A percentile compares a stretch with the other conserved stretches of the same genome.
These are phyloP conservation scores for Gossypium laxum DNA, from an alignment of 441 rosid genomes.

Conservation along the genomic window DNA sequence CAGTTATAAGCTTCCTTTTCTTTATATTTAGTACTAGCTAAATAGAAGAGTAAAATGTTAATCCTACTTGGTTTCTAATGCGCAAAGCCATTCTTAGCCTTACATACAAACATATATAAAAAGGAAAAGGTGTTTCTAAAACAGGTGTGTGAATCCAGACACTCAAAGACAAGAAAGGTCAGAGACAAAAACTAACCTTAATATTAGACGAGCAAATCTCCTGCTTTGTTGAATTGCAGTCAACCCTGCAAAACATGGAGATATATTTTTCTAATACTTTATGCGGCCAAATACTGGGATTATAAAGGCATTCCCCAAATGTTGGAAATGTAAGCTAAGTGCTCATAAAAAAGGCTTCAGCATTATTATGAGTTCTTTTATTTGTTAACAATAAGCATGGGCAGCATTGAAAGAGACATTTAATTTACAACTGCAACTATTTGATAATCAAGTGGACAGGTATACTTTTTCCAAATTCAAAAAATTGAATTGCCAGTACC, in stretches of 20 bases:
- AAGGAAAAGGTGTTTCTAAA: background rate
- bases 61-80: background rate
- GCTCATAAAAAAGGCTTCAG: background rate
- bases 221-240: slow-evolving; percentile 20
- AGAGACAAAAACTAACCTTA: slow-evolving; percentile 31
- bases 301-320: background rate
- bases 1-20: background rate
- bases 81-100: background rate
- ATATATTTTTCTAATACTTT: background rate
- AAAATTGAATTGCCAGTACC: background rate
- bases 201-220: slow-evolving; percentile 27
- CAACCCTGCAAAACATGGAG: slow-evolving; percentile 31
- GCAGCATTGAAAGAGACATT: background rate
- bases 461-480: background rate
- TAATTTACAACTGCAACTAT: background rate
- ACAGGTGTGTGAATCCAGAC: slow-evolving; percentile 3
- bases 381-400: background rate
- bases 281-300: background rate
- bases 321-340: background rate
- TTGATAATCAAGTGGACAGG: background rate
- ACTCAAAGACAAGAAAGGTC: background rate
- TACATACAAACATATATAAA: background rate
- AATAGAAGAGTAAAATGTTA: background rate
- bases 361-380: background rate
- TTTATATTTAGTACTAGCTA: background rate